phyloP scores from a whole-genome alignment of 2,329 filamentous ascomycete species.

The Cladobotryum protrusum region DNA sequence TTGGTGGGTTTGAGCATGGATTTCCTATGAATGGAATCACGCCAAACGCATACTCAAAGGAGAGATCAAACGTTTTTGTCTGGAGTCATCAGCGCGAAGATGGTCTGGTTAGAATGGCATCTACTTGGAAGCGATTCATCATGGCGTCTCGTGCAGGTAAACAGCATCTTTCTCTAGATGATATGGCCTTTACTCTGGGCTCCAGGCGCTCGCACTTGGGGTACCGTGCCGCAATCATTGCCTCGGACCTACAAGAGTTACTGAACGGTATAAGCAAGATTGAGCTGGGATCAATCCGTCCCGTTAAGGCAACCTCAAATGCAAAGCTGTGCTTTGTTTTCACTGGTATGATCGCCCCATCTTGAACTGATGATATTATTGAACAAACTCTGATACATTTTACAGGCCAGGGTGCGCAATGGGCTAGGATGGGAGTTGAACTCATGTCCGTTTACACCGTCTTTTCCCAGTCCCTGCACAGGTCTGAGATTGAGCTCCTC shows the following conservation, averaged over 20 bases:
- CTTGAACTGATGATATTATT: too few relatives aligned
- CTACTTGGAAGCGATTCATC: slow-evolving; percentile 6
- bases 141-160: not conserved
- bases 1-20: not conserved
- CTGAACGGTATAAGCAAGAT: slow-evolving; percentile 8
- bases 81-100: slow-evolving; percentile 8
- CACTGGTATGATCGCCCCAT: slow-evolving; percentile 4
- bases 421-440: slow-evolving; percentile 8
- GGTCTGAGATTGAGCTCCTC: slow-evolving; percentile 5
- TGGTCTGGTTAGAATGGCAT: slow-evolving; percentile 7
- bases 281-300: slow-evolving; percentile 5
- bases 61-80: slow-evolving; percentile 5
- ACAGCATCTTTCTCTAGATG: slow-evolving; percentile 4
- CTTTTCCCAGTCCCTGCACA: slow-evolving; percentile 6
- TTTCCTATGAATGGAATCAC: too few relatives aligned
- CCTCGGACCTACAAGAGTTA: slow-evolving; percentile 4
- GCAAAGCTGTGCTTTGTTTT: slow-evolving; percentile 8
- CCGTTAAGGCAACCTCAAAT: slow-evolving; percentile 4
- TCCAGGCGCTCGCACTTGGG: slow-evolving; percentile 5
- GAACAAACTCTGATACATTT: too few relatives aligned
- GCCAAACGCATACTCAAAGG: not conserved
- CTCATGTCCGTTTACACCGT: slow-evolving; percentile 5
- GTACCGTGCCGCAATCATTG: slow-evolving; percentile 6
- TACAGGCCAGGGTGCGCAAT: slow-evolving; percentile 11
- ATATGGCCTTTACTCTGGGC: slow-evolving; percentile 7